Percentiles rank a stretch among this genome's conserved stretches.
These are phyloP conservation scores for Hyaloscypha bicolor DNA, from an alignment of 495 filamentous ascomycete genomes.

Conservation along the genomic window DNA sequence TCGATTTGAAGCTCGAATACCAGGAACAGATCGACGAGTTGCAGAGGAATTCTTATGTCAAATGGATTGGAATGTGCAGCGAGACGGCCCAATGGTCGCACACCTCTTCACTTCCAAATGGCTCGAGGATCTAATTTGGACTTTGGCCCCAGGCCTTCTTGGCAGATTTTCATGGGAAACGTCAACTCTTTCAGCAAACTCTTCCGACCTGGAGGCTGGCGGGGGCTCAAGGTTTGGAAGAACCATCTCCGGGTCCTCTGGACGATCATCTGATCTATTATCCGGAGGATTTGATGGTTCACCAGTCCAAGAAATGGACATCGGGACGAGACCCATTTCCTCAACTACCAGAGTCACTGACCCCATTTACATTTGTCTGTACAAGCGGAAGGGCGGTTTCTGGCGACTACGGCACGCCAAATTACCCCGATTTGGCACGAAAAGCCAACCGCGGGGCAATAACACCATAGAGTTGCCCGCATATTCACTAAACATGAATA, in stretches of 20 bases:
- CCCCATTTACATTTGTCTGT: slow-evolving; percentile 1
- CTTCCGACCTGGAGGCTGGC: background rate
- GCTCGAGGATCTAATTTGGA: background rate
- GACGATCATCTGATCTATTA: too few species aligned
- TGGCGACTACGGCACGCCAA: slow-evolving; percentile 3
- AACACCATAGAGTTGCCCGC: too few species aligned
- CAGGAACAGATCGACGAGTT: background rate
- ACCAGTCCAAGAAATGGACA: too few species aligned
- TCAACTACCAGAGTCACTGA: too few species aligned
- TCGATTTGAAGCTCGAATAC: slow-evolving; percentile 3
- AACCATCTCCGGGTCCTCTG: background rate
- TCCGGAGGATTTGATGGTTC: too few species aligned
- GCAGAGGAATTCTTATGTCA: slow-evolving; percentile 1
- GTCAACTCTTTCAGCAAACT: background rate
- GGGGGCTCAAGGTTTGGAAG: background rate
- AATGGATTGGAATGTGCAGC: slow-evolving; percentile 3
- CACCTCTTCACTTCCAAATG: background rate
- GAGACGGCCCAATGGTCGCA: background rate
- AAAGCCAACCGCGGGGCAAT: too few species aligned
- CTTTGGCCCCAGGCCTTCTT: background rate
- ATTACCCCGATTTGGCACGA: background rate
- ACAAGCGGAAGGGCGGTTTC: background rate
- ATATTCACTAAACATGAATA: background rate
- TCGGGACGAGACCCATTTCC: too few species aligned
- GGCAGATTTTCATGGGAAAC: slow-evolving; percentile 1